phyloP scores from a whole-genome alignment of 768 basidiomycete genomes.

The Tylopilus sp. region DNA sequence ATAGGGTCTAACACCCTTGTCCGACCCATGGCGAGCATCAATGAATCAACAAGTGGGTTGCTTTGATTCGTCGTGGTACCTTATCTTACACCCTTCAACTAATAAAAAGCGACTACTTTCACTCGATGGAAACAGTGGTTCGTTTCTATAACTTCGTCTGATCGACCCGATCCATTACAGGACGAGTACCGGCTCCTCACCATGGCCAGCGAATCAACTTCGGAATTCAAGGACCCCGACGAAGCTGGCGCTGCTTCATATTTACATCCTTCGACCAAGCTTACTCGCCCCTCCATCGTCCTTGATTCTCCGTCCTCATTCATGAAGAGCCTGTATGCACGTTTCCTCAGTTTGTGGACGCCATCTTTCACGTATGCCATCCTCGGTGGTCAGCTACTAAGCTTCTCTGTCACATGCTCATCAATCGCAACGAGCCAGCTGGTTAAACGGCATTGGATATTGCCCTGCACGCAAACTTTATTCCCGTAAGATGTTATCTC shows the following conservation, averaged over 20 bases:
- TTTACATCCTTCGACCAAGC: background rate
- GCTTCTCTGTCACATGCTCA: conserved; percentile 20
- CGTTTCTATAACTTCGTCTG: background rate
- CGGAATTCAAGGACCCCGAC: conserved; percentile 4
- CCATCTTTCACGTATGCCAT: conserved; percentile 25
- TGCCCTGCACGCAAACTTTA: conserved; percentile 77
- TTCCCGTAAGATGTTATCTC: conserved; percentile 53
- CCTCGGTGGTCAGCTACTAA: conserved; percentile 27
- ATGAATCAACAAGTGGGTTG: conserved; percentile 12
- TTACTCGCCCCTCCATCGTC: conserved; percentile 11
- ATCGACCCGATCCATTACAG: conserved; percentile 12
- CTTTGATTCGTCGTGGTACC: background rate
- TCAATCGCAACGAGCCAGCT: conserved; percentile 75
- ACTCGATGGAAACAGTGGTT: conserved; percentile 19
- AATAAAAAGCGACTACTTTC: conserved; percentile 8
- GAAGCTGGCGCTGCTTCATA: background rate
- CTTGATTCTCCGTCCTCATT: conserved; percentile 21
- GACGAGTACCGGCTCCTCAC: conserved; percentile 25
- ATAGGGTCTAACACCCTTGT: too few species aligned
- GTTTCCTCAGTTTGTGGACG: conserved; percentile 28
- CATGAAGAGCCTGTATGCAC: conserved; percentile 14
- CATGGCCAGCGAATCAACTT: conserved; percentile 3
- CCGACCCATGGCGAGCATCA: conserved; percentile 14
- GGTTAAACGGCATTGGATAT: conserved; percentile 57
- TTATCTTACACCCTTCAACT: conserved; percentile 3